Conservation (phyloP, 2,329 filamentous ascomycete genomes). For the Fusarium euwallaceae region DNA sequence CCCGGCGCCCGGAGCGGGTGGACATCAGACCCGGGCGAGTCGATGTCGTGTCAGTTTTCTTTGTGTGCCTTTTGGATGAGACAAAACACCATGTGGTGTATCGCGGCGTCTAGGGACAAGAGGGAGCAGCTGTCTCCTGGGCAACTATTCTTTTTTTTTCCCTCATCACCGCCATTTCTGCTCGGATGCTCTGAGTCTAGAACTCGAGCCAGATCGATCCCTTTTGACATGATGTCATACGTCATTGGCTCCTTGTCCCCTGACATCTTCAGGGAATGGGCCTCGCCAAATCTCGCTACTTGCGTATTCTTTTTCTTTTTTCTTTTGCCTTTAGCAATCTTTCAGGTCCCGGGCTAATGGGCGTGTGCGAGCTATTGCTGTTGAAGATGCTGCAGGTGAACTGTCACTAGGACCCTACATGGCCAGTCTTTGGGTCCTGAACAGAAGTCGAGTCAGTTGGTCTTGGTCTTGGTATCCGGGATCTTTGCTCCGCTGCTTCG, state of each 20-base stretch:
- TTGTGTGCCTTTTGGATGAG: slow-evolving; percentile 4
- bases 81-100: neutral
- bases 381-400: neutral
- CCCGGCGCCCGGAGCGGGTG: slow-evolving; percentile 32
- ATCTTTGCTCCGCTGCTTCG: neutral
- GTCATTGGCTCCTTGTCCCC: slow-evolving; percentile 4
- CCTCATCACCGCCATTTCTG: slow-evolving; percentile 24
- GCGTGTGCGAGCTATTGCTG: neutral
- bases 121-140: neutral
- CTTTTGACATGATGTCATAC: slow-evolving; percentile 2
- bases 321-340: neutral
- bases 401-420: neutral
- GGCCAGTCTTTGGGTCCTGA: neutral
- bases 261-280: neutral
- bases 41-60: slow-evolving; percentile 21
- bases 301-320: neutral
- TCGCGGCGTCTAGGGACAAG: neutral
- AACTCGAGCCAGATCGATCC: slow-evolving; percentile 8
- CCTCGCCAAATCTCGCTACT: slow-evolving; percentile 4
- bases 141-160: neutral
- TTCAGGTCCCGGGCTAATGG: neutral
- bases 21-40: slow-evolving; percentile 20
- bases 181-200: neutral
- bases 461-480: neutral
- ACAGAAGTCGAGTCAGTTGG: neutral